Evolutionary conservation across 2,329 filamentous ascomycete species (phyloP), one percentile per base, ranked within the genome.

Genomic region (Phialophora expanda): DNA sequence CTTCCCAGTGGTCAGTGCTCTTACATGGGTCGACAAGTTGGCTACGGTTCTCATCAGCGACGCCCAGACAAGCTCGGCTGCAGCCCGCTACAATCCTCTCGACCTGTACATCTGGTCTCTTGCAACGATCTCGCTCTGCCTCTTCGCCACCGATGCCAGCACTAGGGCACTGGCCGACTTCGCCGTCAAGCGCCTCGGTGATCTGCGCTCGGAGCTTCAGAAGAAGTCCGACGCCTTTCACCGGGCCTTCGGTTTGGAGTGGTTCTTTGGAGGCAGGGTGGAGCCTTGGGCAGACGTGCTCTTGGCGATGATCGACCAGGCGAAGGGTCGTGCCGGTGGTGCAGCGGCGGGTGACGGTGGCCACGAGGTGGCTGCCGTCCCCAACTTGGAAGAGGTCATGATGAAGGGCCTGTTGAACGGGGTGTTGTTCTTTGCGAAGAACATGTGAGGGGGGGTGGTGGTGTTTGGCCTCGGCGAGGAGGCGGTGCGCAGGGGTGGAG

Each of bases 251-350:
- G 67, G 60, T 11, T 56, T 55, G 38, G 54, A 56, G 56, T 66
- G 56, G 59, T 69, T 67, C 62, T 67, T 30, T 30, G 65, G 65
- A 17, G 41, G 34, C 1, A n/a, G 20, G 12, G 61, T 63, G 61
- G 58, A 55, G 22, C 64, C 68, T 32, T 72, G 68, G 68, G 46
- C 66, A 11, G 65, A 68, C 28, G 57, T 53, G n/a, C 53, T 72
- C 22, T 22, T 70, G n/a, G 58, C 60, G 12, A 66, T 69, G 65
- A 69, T 70, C 48, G 64, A 68, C 46, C 48, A 65, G 32, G 61
- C 51, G 11, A 12, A 34, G 48, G 61, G 14, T 26, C 44, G 22
- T 22, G 44, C 30, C 34, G 30, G 48, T 51, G 46, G 48, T 28
- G 58, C 44, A 6, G 38, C 38, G 38, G 38, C 7, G 2, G 48